Evolutionary conservation across 164 flowering plant species (phyloP).

Genomic region (Macadamia integrifolia): DNA sequence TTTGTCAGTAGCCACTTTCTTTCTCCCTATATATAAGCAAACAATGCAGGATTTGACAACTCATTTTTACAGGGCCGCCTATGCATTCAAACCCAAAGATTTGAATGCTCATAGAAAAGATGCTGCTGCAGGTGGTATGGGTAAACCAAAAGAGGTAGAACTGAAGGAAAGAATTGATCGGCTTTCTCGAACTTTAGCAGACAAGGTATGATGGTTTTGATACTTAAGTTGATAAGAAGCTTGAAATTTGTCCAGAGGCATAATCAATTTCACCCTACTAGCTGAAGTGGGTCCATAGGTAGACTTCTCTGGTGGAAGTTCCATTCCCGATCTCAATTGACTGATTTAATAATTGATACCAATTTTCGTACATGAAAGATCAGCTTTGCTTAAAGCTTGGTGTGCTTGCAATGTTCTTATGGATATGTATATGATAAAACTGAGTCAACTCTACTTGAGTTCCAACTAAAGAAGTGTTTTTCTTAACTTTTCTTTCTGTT

Average conservation of each 20-base stretch:
- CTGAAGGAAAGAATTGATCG: constrained; percentile 58
- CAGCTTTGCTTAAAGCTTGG: no score
- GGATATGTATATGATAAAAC: no score
- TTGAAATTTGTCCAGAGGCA: not conserved
- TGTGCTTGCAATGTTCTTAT: no score
- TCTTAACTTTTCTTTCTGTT: no score
- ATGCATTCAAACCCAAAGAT: constrained; percentile 86
- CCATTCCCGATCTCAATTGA: not conserved
- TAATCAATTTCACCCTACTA: not conserved
- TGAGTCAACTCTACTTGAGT: no score
- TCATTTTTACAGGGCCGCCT: constrained; percentile 37
- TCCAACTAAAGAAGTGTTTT: no score
- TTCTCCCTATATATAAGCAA: no score
- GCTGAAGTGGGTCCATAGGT: not conserved
- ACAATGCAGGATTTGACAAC: not conserved
- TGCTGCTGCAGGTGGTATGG: constrained; percentile 17
- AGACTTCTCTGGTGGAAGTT: not conserved
- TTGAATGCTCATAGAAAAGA: constrained; percentile 28
- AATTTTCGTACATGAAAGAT: no score
- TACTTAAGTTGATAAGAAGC: not conserved
- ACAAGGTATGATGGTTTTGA: constrained; percentile 41
- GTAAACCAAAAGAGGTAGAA: constrained; percentile 42
- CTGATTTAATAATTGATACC: no score
- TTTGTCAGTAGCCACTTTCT: not conserved
- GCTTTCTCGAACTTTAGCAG: constrained; percentile 39